Conservation (phyloP, 1,284 basidiomycete species). For the Psilocybe mexicana region DNA sequence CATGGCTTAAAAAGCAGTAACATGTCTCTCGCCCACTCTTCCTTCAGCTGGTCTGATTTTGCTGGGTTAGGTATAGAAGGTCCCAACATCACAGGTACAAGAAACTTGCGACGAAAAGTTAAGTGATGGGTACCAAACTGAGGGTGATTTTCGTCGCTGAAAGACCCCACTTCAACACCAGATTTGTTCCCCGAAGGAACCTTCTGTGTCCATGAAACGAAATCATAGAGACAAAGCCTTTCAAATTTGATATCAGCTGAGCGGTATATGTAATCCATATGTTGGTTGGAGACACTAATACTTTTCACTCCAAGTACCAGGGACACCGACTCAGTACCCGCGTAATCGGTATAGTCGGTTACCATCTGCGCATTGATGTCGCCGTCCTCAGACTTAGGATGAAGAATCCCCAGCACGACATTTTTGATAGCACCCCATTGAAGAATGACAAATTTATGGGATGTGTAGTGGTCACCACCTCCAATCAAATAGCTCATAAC, state of each 20-base stretch:
- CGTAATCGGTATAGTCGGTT: too few relatives aligned
- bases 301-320: not conserved
- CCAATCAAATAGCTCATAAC: conserved; percentile 26
- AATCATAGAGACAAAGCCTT: conserved; percentile 4
- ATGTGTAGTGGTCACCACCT: conserved; percentile 25
- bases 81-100: conserved; percentile 11
- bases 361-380: not conserved
- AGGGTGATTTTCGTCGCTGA: conserved; percentile 1
- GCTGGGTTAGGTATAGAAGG: not conserved
- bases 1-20: conserved; percentile 1
- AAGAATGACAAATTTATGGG: conserved; percentile 20
- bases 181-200: not conserved
- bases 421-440: conserved; percentile 10
- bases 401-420: too few relatives aligned
- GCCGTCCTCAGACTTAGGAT: too few relatives aligned
- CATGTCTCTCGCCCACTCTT: not conserved
- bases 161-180: not conserved
- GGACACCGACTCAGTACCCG: not conserved
- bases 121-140: conserved; percentile 10
- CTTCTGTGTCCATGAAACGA: conserved; percentile 1
- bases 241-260: not conserved
- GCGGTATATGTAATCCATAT: conserved; percentile 3
- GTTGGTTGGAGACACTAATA: conserved; percentile 1
- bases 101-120: not conserved
- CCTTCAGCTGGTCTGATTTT: not conserved